Evolutionary conservation across 23 red algal species (phyloP), one percentile per base, ranked within the genome.

Genomic region (Chondrus crispus): DNA sequence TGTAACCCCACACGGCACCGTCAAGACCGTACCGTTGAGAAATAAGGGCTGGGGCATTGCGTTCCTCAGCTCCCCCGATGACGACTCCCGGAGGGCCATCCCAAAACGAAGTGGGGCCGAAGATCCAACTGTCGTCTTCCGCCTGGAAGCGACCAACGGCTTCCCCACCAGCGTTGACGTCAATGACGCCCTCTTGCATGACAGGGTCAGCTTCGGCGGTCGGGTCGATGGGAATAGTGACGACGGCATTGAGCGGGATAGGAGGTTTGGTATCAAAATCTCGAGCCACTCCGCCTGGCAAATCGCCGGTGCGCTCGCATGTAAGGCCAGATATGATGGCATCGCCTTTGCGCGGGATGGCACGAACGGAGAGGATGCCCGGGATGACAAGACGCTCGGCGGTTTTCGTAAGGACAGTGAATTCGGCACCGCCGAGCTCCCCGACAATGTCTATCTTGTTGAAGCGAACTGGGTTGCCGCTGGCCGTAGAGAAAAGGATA

Each of bases 21-120:
- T 74, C 84, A 8, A 75, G n/a, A 30, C 84, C 84, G 53, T 88
- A 88, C 37, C 84, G 84, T 20, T 88, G 84, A 2, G 84, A 88
- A 55, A 74, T 52, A 30, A 88, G 36, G 5, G 84, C 84, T 5
- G 84, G 84, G 8, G 47, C 66, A 46, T 88, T 75, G 18, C 55
- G 36, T 50, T 35, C 66, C 48, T 88, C 66, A 18, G 84, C 84
- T 36, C 84, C 84, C 16, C 84, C 84, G 53, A 88, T 75, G n/a
- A 57, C 22, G 42, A 77, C 37, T 62, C 70, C 70, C 50, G 33
- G 64, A 16, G 81, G 81, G n/a, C 81, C 81, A 5, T 33, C 70
- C 37, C 36, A 88, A 7, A 77, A 38, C 3, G 84, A 88, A 11
- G 84, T 88, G 11, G 42, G 22, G 41, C 84, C 84, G 53, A 62